Percentiles rank a stretch among this genome's conserved stretches.
phyloP scores from a whole-genome alignment of 1,139 yeast genomes.

The Debaryomyces fabryi region DNA sequence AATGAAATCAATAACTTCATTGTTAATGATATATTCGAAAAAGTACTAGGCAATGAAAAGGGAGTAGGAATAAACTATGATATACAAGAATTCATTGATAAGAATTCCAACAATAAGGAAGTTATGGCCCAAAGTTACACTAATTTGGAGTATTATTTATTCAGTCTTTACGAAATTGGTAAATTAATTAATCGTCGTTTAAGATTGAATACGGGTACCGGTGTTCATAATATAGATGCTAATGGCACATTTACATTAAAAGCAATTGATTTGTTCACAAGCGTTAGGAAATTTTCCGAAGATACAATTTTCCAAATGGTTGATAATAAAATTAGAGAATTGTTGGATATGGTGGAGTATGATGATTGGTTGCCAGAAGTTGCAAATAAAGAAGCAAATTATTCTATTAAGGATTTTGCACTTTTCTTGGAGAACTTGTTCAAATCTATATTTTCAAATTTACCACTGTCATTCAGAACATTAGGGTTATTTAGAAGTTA shows the following conservation, averaged over 20 bases:
- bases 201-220: slow-evolving; percentile 56
- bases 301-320: slow-evolving; percentile 77
- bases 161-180: slow-evolving; percentile 61
- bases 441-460: slow-evolving; percentile 79
- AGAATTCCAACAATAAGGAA: slow-evolving; percentile 75
- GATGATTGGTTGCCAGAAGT: slow-evolving; percentile 66
- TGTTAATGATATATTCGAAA: slow-evolving; percentile 66
- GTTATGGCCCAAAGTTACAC: slow-evolving; percentile 87
- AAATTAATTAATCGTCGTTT: slow-evolving; percentile 44
- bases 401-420: slow-evolving; percentile 83
- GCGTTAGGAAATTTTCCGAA: slow-evolving; percentile 76
- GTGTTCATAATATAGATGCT: slow-evolving; percentile 44
- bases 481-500: slow-evolving; percentile 82
- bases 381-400: slow-evolving; percentile 64
- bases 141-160: slow-evolving; percentile 81
- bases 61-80: slow-evolving; percentile 66
- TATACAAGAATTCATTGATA: slow-evolving; percentile 60
- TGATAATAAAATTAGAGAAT: slow-evolving; percentile 75
- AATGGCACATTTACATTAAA: slow-evolving; percentile 43
- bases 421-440: slow-evolving; percentile 84
- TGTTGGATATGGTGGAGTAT: slow-evolving; percentile 83
- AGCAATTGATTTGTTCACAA: slow-evolving; percentile 54
- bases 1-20: slow-evolving; percentile 50
- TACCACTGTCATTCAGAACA: slow-evolving; percentile 78
- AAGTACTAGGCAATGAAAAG: slow-evolving; percentile 55